Percentiles rank a stretch among this genome's conserved stretches.
Evolutionary conservation across 2,329 filamentous ascomycete species (phyloP).

Genomic region (Colletotrichum higginsianum): DNA sequence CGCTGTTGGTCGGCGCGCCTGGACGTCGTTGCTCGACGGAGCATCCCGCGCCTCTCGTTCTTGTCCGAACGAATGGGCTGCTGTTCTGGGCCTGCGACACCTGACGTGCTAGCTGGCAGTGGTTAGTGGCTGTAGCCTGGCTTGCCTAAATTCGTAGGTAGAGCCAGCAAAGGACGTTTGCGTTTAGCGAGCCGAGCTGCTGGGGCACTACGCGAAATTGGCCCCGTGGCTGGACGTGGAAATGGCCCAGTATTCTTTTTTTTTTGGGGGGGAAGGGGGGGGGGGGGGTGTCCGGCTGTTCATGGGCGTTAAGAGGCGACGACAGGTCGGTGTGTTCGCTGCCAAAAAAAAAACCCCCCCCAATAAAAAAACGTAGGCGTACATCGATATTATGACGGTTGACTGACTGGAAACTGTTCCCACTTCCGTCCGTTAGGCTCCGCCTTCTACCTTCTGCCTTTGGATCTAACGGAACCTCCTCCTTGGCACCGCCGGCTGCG

Average conservation of each 20-base stretch:
- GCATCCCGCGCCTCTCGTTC: not conserved
- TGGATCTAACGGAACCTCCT: constrained; percentile 26
- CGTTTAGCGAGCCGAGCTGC: constrained; percentile 32
- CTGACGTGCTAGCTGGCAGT: not conserved
- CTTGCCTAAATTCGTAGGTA: too few species aligned
- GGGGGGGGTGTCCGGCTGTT: not conserved
- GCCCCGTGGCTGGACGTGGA: constrained; percentile 6
- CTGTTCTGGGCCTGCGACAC: not conserved
- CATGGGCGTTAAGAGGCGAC: too few species aligned
- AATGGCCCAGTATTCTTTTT: constrained; percentile 5
- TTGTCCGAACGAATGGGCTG: not conserved
- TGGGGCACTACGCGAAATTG: constrained; percentile 26
- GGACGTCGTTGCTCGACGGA: not conserved
- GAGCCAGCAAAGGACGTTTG: not conserved
- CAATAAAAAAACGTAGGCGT: not conserved
- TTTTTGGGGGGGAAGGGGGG: not conserved
- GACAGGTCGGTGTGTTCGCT: not conserved
- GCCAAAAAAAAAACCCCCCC: not conserved
- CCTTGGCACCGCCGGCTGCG: constrained; percentile 35
- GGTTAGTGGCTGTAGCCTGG: too few species aligned
- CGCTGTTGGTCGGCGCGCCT: not conserved
- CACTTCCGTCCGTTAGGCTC: not conserved
- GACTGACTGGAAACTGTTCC: not conserved
- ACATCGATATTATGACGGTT: not conserved
- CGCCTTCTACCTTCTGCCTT: not conserved